phyloP scores from a whole-genome alignment of 2,329 filamentous ascomycete species.

The Colletotrichum melonis region DNA sequence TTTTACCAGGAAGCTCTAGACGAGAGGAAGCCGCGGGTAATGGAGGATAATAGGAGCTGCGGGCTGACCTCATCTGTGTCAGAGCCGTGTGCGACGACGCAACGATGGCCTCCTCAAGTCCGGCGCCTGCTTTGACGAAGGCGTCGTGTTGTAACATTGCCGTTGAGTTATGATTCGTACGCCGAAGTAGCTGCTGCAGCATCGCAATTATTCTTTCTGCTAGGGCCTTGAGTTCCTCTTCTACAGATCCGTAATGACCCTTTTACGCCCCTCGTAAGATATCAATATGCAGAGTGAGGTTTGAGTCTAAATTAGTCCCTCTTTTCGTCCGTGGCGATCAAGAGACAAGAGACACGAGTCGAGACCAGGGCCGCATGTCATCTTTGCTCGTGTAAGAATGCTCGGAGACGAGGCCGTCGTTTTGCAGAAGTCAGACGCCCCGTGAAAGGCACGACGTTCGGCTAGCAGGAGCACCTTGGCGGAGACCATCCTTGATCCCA shows the following conservation, averaged over 20 bases:
- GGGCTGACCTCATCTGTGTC: conserved; percentile 38
- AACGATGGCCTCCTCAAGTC: conserved; percentile 1
- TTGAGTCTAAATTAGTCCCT: conserved; percentile 17
- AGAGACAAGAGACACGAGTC: conserved; percentile 15
- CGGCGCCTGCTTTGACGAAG: neutral
- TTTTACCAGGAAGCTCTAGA: conserved; percentile 18
- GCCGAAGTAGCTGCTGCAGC: neutral
- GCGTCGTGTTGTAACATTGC: neutral
- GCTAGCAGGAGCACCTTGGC: conserved; percentile 20
- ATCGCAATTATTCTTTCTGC: neutral
- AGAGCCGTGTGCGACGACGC: conserved; percentile 28
- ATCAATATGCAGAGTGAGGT: neutral
- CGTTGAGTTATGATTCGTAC: neutral
- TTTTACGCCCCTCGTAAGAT: neutral
- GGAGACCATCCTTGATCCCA: conserved; percentile 23
- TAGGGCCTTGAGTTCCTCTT: neutral
- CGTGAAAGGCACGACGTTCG: conserved; percentile 22
- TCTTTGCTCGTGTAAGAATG: conserved; percentile 14
- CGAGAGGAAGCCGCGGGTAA: conserved; percentile 37
- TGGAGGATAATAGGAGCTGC: conserved; percentile 32
- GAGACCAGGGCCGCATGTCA: neutral
- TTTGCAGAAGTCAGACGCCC: conserved; percentile 21
- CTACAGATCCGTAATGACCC: neutral
- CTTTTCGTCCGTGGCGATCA: conserved; percentile 9
- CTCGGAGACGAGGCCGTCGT: conserved; percentile 10